Evolutionary conservation across 73 alveolate genomes (phyloP), one percentile per base, ranked within the genome.

Genomic region (Durusdinium trenchii): DNA sequence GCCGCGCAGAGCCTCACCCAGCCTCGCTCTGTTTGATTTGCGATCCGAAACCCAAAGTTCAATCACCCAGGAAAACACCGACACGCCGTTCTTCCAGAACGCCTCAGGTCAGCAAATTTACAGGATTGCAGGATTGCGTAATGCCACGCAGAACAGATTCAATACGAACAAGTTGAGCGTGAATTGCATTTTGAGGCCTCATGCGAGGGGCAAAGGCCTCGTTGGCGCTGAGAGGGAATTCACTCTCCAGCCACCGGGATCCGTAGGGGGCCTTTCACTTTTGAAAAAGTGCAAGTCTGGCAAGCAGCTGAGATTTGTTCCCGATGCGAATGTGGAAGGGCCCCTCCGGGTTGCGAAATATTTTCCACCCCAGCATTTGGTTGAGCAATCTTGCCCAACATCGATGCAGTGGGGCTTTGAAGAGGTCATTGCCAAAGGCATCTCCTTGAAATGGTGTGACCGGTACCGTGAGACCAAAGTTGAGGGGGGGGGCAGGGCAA

Each of bases 401-500:
- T 9, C 38, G 5, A 23, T 62, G 38, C 40, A 62, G 32, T n/a
- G n/a, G n/a, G n/a, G 32, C 78, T 14, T 62, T 40, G 43, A 62
- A 62, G 78, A 23, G 78, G 78, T 23, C 32, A 23, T 62, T 62
- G 78, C 78, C 78, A 62, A 62, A 62, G 78, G 78, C 78, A 62
- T 9, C 32, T 62, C 43, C 78, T 62, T 62, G 43, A 14, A 62
- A 40, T 35, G 64, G 78, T 38, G 28, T 20, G 85, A 47, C 28
- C 40, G 48, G 50, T 38, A 7, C 45, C 32, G 94, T n/a, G 52
- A 20, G 47, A 57, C 35, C 36, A 7, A 0, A 36, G 47, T 51
- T 6, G 98, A 78, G 98, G 73, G 87, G 96, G 96, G 61, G 50
- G 71, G 96, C 71, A 48, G 96, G 86, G 85, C 96, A 86, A 38